Evolutionary conservation across 495 filamentous ascomycete species (phyloP).

Genomic region (Talaromyces thailandensis): DNA sequence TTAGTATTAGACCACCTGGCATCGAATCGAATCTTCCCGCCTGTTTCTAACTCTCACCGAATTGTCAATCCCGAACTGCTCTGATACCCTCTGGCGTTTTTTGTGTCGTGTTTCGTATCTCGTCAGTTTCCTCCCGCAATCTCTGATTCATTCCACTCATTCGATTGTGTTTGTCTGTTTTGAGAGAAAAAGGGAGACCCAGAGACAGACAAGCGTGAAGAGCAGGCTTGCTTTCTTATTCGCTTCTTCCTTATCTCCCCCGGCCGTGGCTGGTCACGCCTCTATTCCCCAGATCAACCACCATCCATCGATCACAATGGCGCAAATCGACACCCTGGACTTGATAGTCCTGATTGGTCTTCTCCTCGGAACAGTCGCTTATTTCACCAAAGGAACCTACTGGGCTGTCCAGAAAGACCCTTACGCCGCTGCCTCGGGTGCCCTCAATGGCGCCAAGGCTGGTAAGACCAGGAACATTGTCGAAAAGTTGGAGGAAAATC

Average conservation of each 20-base stretch:
- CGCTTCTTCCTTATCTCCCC: conserved; percentile 1
- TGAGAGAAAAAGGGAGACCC: neutral
- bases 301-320: conserved; percentile 47
- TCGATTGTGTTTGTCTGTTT: neutral
- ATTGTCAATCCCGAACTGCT: neutral
- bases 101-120: neutral
- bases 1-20: conserved; percentile 5
- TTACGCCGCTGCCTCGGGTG: conserved; percentile 62
- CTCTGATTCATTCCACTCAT: neutral
- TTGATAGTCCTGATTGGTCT: conserved; percentile 79
- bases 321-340: conserved; percentile 93
- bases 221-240: neutral
- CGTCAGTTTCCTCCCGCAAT: neutral
- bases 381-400: conserved; percentile 92
- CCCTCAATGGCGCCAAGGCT: conserved; percentile 64
- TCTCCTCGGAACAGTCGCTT: conserved; percentile 79
- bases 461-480: conserved; percentile 86
- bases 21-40: conserved; percentile 1
- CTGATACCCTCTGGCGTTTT: neutral
- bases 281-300: neutral
- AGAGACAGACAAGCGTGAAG: neutral
- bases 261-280: neutral
- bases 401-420: conserved; percentile 87
- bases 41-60: neutral
- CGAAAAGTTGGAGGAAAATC: conserved; percentile 89